A percentile compares a stretch with the other conserved stretches of the same genome.
Evolutionary conservation across 164 flowering plant species (phyloP).

Genomic region (Taxillus chinensis): DNA sequence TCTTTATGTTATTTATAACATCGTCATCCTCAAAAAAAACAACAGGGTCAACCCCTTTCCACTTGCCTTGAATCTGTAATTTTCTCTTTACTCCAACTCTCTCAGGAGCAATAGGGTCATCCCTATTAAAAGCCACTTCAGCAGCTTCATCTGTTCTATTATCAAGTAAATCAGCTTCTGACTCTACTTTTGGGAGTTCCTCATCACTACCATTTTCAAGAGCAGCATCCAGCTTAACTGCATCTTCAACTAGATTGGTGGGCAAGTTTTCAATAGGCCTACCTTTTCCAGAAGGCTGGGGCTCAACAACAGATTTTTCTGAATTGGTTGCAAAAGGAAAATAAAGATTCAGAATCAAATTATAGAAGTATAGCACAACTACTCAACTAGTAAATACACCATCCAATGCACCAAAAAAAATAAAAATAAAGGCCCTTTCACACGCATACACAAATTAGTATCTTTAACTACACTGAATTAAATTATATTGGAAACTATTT

Average conservation of each 20-base stretch:
- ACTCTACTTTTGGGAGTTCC: slow-evolving; percentile 19
- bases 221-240: slow-evolving; percentile 3
- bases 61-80: slow-evolving; percentile 73
- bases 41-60: slow-evolving; percentile 96
- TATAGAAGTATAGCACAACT: no score
- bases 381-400: no score
- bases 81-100: slow-evolving; percentile 42
- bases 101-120: slow-evolving; percentile 20
- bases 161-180: slow-evolving; percentile 24
- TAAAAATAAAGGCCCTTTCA: no score
- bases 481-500: background rate
- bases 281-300: slow-evolving; percentile 3
- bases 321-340: slow-evolving; percentile 19
- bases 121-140: slow-evolving; percentile 21
- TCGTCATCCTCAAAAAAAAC: slow-evolving; percentile 62
- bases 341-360: background rate
- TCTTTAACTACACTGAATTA: no score
- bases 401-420: no score
- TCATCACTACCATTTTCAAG: slow-evolving; percentile 14
- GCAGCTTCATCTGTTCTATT: slow-evolving; percentile 21
- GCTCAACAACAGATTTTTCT: background rate
- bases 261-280: slow-evolving; percentile 4
- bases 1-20: slow-evolving; percentile 44
- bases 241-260: slow-evolving; percentile 12
- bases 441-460: no score